A percentile compares a stretch with the other conserved stretches of the same genome.
phyloP scores from a whole-genome alignment of 2,329 filamentous ascomycete species.

The Neocucurbitaria cava region DNA sequence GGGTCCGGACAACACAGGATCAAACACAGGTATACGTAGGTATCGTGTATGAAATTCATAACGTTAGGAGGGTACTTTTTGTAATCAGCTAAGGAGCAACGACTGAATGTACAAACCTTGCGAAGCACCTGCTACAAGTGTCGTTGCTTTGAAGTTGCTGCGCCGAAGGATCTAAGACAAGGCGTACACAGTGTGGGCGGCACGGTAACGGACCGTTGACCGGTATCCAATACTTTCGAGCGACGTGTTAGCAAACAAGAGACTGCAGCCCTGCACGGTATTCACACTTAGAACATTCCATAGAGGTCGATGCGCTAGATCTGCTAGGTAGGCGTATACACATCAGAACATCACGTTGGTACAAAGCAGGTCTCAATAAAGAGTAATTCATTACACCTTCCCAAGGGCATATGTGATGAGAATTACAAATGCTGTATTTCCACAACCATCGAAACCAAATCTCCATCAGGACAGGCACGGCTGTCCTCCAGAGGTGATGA shows the following conservation, averaged over 20 bases:
- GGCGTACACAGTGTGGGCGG: slow-evolving; percentile 1
- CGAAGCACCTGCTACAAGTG: background rate
- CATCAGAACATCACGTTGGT: background rate
- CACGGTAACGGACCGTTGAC: slow-evolving; percentile 4
- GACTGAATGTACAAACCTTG: background rate
- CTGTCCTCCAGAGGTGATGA: slow-evolving; percentile 9
- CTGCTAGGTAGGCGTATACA: background rate
- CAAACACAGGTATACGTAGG: no score
- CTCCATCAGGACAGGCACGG: slow-evolving; percentile 21
- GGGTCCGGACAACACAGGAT: background rate
- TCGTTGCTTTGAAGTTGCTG: background rate
- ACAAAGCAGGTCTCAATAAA: background rate
- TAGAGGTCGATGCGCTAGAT: no score
- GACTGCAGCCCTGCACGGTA: background rate
- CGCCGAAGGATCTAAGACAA: background rate
- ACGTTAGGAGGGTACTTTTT: no score
- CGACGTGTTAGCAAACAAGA: background rate
- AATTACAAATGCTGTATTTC: slow-evolving; percentile 23
- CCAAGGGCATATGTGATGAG: slow-evolving; percentile 21
- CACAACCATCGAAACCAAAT: slow-evolving; percentile 19
- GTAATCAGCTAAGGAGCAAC: background rate
- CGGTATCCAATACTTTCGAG: background rate
- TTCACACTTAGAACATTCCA: background rate
- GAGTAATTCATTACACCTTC: slow-evolving; percentile 25
- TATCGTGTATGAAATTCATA: no score